Evolutionary conservation across 192 early-diverging fungal genomes (phyloP), one percentile per base, ranked within the genome.

Genomic region (Podochytrium sp.): DNA sequence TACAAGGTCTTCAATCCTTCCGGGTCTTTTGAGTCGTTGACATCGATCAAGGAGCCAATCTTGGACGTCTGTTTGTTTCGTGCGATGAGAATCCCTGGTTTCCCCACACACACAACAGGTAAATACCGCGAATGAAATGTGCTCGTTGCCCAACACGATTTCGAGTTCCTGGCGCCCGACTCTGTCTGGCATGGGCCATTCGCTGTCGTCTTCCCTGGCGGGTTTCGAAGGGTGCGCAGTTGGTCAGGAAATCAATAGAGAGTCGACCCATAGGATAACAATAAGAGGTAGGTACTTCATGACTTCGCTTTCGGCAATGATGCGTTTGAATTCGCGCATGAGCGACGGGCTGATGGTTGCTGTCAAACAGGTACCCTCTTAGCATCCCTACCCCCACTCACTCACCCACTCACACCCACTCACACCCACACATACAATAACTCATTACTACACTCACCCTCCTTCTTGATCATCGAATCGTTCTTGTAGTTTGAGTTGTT

Each of bases 401-500:
- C 10, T 27, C 10, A 20, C 23, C 52, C 20, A 55, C 25, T 29
- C 10, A 55, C 10, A 29, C 16, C 52, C 7, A n/a, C n/a, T n/a
- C n/a, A n/a, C n/a, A n/a, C n/a, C n/a, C n/a, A n/a, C n/a, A n/a
- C n/a, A n/a, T n/a, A n/a, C n/a, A n/a, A n/a, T n/a, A n/a, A n/a
- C n/a, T n/a, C n/a, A n/a, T n/a, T n/a, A n/a, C 14, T 30, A 58
- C 29, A 34, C 27, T 72, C 82, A 93, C 92, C 90, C 76, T 94
- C 89, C 79, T 99, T 99, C 71, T 90, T 87, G 78, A 99, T 98
- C 81, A 99, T 86, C 38, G 91, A 92, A 80, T 98, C 97, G 71
- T 96, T 94, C 73, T 96, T 91, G 84, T 99, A 99, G 77, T 96
- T 96, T 29, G 95, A 96, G 85, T 96, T 93, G 85, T 99, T 99